Percentiles rank a stretch among this genome's conserved stretches.
Evolutionary conservation across 805 yeast species (phyloP).

Genomic region (Wickerhamiella vanderwaltii): DNA sequence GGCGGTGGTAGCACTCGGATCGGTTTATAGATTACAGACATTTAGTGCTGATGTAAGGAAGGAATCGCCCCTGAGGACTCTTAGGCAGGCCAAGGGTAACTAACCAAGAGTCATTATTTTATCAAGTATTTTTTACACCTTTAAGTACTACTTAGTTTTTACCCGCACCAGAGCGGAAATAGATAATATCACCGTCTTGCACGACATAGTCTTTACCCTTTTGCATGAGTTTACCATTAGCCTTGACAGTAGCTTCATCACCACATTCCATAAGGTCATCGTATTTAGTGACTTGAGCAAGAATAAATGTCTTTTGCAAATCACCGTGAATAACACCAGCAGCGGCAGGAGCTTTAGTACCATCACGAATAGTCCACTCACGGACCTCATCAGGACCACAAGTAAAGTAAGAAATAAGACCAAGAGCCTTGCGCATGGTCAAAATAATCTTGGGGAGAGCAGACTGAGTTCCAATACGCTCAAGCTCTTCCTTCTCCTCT

Average conservation of each 20-base stretch:
- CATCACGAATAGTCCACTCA: conserved; percentile 76
- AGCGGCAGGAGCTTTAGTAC: conserved; percentile 73
- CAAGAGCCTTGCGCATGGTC: conserved; percentile 75
- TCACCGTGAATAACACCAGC: conserved; percentile 95
- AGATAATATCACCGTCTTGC: conserved; percentile 87
- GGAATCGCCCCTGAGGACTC: too few species aligned
- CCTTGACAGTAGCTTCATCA: conserved; percentile 71
- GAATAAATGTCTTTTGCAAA: conserved; percentile 85
- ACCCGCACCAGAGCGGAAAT: conserved; percentile 91
- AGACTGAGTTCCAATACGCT: conserved; percentile 58
- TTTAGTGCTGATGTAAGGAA: too few species aligned
- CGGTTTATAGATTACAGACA: conserved; percentile 1
- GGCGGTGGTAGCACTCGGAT: conserved; percentile 3
- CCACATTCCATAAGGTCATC: conserved; percentile 60
- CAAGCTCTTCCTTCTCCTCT: conserved; percentile 66
- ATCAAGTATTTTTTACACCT: too few species aligned
- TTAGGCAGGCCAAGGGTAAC: too few species aligned
- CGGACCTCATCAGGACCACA: conserved; percentile 87
- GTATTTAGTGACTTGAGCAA: conserved; percentile 85
- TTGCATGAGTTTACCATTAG: conserved; percentile 77
- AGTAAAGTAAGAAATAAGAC: conserved; percentile 87
- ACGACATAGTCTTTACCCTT: conserved; percentile 94
- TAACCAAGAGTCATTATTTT: too few species aligned
- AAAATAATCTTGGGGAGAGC: conserved; percentile 79
- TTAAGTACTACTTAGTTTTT: conserved; percentile 46